A percentile compares a stretch with the other conserved stretches of the same genome.
Evolutionary conservation across 257 asterid species (phyloP).

Genomic region (Lithospermum erythrorhizon): DNA sequence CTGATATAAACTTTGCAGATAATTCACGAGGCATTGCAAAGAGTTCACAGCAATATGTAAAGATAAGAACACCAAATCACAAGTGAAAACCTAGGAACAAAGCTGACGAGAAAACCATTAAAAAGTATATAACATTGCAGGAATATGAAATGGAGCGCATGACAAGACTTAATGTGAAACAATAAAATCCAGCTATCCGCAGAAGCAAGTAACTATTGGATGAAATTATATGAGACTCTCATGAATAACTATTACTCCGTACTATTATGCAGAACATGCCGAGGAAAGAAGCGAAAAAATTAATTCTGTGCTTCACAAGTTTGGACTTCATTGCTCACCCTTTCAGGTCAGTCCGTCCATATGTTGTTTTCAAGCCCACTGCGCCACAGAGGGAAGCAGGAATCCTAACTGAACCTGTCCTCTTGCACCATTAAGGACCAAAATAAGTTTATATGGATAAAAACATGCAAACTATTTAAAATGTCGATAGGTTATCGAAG

Average conservation of each 20-base stretch:
- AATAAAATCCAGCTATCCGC: background rate
- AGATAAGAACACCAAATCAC: too few species aligned
- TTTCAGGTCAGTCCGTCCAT: constrained; percentile 68
- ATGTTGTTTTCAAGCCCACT: constrained; percentile 90
- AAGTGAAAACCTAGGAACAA: too few species aligned
- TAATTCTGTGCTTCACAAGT: background rate
- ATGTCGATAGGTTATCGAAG: constrained; percentile 15
- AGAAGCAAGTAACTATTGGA: background rate
- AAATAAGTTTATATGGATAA: constrained; percentile 10
- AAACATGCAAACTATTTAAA: constrained; percentile 11
- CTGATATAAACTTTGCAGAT: too few species aligned
- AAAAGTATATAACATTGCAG: too few species aligned
- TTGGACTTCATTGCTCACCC: constrained; percentile 45
- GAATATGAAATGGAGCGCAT: too few species aligned
- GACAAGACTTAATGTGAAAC: background rate
- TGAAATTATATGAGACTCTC: background rate
- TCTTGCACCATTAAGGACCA: constrained; percentile 14
- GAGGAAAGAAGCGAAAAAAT: background rate
- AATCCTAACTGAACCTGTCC: constrained; percentile 87
- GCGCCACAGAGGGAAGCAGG: constrained; percentile 96
- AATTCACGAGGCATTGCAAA: too few species aligned
- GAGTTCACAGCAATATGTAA: too few species aligned
- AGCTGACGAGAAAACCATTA: too few species aligned
- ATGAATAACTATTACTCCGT: background rate
- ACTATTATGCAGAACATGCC: background rate